These are phyloP conservation scores for Excoecaria cochinchinensis DNA, from an alignment of 345 rosid species.

Conservation along the genomic window DNA sequence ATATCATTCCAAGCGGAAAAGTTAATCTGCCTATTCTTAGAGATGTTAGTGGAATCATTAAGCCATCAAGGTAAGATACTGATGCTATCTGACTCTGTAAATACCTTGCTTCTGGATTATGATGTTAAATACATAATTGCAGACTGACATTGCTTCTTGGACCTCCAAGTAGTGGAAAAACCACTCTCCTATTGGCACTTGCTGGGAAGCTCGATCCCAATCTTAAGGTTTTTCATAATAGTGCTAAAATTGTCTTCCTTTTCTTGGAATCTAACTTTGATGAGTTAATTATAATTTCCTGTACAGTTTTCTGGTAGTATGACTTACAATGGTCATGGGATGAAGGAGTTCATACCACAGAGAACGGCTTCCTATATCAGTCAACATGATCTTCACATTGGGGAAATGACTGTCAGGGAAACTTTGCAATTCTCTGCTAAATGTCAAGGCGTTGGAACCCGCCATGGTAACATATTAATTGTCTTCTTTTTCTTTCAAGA, in stretches of 20 bases:
- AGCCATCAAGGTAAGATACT: conserved; percentile 31
- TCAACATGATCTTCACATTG: conserved; percentile 59
- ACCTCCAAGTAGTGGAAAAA: conserved; percentile 42
- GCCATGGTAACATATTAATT: conserved; percentile 40
- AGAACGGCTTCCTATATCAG: conserved; percentile 46
- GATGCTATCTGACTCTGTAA: conserved; percentile 28
- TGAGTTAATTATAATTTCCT: not conserved
- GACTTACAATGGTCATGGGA: conserved; percentile 31
- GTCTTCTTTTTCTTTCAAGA: too few species aligned
- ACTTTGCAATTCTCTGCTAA: conserved; percentile 71
- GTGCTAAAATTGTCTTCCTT: not conserved
- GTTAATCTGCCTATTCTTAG: conserved; percentile 53
- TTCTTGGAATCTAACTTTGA: not conserved
- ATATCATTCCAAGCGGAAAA: conserved; percentile 47
- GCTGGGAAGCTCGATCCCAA: conserved; percentile 56
- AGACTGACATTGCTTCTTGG: conserved; percentile 62
- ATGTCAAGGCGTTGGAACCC: conserved; percentile 55
- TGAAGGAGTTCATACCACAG: conserved; percentile 55
- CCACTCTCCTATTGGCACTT: conserved; percentile 30
- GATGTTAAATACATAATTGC: not conserved
- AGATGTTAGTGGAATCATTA: conserved; percentile 58
- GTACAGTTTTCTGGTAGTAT: conserved; percentile 45
- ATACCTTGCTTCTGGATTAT: not conserved
- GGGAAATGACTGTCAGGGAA: conserved; percentile 67
- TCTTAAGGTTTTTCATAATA: conserved; percentile 41